Conservation (phyloP, 2,329 filamentous ascomycete genomes). For the Lachnellula occidentalis region DNA sequence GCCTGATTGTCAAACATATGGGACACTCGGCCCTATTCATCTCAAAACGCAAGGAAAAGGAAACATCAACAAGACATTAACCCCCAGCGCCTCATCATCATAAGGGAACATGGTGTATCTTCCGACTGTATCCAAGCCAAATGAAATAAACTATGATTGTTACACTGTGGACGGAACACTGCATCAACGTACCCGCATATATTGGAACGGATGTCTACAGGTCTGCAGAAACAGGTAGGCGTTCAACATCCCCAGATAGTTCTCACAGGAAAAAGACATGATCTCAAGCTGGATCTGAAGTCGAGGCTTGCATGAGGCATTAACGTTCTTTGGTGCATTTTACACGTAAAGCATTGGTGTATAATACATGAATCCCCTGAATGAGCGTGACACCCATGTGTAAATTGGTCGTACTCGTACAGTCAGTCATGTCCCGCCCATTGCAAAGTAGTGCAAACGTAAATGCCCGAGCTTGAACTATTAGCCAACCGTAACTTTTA, state of each 20-base stretch:
- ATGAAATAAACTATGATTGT: background rate
- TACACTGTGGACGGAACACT: slow-evolving; percentile 2
- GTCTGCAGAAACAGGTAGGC: slow-evolving; percentile 7
- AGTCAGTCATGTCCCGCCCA: slow-evolving; percentile 17
- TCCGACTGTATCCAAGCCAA: background rate
- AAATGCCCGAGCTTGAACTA: slow-evolving; percentile 16
- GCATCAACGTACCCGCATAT: slow-evolving; percentile 2
- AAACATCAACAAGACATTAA: background rate
- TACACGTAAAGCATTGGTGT: slow-evolving; percentile 18
- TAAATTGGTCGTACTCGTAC: slow-evolving; percentile 22
- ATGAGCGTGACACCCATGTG: slow-evolving; percentile 23
- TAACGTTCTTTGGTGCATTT: slow-evolving; percentile 14
- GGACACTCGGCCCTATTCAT: background rate
- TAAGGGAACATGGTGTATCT: background rate
- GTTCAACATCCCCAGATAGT: background rate
- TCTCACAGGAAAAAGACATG: background rate
- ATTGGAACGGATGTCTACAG: slow-evolving; percentile 13
- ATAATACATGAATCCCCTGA: slow-evolving; percentile 25
- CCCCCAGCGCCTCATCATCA: background rate
- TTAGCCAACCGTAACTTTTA: slow-evolving; percentile 21
- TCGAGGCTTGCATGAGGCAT: slow-evolving; percentile 4
- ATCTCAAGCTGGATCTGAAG: background rate
- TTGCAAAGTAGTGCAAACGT: slow-evolving; percentile 18
- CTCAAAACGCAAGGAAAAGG: background rate
- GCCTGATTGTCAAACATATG: background rate